Conservation (phyloP, 768 basidiomycete species). For the Lyophyllum semitale region DNA sequence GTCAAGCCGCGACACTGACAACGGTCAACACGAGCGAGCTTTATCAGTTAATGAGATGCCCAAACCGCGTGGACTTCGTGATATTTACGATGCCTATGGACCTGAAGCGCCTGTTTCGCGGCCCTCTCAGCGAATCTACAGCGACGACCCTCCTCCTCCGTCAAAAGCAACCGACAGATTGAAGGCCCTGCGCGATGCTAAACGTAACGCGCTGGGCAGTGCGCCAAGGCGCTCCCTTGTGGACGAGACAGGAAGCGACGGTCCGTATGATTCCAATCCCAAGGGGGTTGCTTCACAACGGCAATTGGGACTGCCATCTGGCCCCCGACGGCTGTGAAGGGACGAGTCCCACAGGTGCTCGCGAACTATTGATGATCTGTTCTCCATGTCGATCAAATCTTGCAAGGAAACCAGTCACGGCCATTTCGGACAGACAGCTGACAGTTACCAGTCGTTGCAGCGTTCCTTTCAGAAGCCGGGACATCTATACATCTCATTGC, state of each 20-base stretch:
- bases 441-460: too few relatives aligned
- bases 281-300: conserved; percentile 13
- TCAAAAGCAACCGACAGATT: conserved; percentile 48
- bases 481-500: too few relatives aligned
- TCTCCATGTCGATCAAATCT: too few relatives aligned
- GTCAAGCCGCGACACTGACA: neutral
- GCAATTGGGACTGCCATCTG: conserved; percentile 37
- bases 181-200: conserved; percentile 52
- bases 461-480: too few relatives aligned
- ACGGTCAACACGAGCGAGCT: neutral
- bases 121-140: conserved; percentile 1
- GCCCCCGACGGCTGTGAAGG: conserved; percentile 25
- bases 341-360: conserved; percentile 4
- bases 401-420: too few relatives aligned
- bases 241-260: neutral
- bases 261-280: conserved; percentile 5
- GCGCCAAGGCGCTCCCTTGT: neutral
- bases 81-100: conserved; percentile 38
- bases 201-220: conserved; percentile 29
- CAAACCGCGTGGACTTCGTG: conserved; percentile 31
- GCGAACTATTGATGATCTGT: conserved; percentile 14
- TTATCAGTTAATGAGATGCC: neutral
- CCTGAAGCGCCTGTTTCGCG: conserved; percentile 13
- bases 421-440: too few relatives aligned
- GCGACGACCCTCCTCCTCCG: conserved; percentile 20